phyloP scores from a whole-genome alignment of 805 yeast species.

The Ogataea salicorniae region DNA sequence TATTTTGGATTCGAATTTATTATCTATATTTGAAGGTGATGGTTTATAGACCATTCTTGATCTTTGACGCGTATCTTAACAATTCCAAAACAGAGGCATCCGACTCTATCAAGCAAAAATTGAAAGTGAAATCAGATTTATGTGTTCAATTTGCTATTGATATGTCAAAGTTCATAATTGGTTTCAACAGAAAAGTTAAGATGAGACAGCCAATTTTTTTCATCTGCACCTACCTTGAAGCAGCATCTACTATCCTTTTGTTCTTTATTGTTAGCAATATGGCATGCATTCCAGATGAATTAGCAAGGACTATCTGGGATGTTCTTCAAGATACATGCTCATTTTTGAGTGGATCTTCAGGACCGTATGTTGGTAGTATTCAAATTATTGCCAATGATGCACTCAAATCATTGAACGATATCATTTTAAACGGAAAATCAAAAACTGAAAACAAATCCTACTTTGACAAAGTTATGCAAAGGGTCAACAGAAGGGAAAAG shows the following conservation, averaged over 20 bases:
- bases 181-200: slow-evolving; percentile 13
- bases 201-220: slow-evolving; percentile 20
- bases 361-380: slow-evolving; percentile 17
- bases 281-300: slow-evolving; percentile 11
- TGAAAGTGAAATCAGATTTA: slow-evolving; percentile 12
- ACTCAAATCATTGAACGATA: slow-evolving; percentile 12
- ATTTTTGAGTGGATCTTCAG: slow-evolving; percentile 18
- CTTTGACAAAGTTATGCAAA: slow-evolving; percentile 9
- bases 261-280: slow-evolving; percentile 15
- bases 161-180: slow-evolving; percentile 16
- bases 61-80: slow-evolving; percentile 20
- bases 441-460: slow-evolving; percentile 4
- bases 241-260: slow-evolving; percentile 18
- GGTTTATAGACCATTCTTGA: slow-evolving; percentile 21
- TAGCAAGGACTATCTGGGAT: slow-evolving; percentile 16
- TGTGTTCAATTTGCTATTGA: slow-evolving; percentile 18
- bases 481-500: not conserved
- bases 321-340: slow-evolving; percentile 17
- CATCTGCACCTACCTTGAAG: slow-evolving; percentile 21
- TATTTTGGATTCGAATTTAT: slow-evolving; percentile 26
- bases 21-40: slow-evolving; percentile 22
- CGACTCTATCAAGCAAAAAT: slow-evolving; percentile 5
- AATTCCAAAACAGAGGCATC: slow-evolving; percentile 9
- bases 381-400: slow-evolving; percentile 20
- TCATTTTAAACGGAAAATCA: slow-evolving; percentile 4